A percentile compares a stretch with the other conserved stretches of the same genome.
Evolutionary conservation across 169 alveolate species (phyloP).

Genomic region (Cryptosporidium muris): DNA sequence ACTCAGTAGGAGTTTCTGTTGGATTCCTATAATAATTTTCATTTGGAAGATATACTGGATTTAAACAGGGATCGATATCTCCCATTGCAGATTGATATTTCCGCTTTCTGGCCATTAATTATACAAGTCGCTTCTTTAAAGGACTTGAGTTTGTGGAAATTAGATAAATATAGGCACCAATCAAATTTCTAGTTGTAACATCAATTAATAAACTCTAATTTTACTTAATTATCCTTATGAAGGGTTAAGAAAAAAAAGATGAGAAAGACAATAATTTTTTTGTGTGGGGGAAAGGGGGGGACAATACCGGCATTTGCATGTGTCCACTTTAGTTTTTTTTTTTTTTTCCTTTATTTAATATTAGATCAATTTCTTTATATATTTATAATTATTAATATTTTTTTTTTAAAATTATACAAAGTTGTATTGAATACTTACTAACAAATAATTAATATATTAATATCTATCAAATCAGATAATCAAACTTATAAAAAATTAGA

Average conservation of each 20-base stretch:
- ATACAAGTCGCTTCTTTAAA: not conserved
- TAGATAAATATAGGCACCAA: not conserved
- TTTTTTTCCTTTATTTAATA: too few species aligned
- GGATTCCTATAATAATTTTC: conserved; percentile 63
- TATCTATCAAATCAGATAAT: too few species aligned
- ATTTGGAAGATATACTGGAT: conserved; percentile 45
- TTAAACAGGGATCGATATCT: conserved; percentile 24
- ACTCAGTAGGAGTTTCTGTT: conserved; percentile 55
- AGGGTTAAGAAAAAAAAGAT: not conserved
- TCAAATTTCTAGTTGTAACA: not conserved
- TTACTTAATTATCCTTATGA: too few species aligned
- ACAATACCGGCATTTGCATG: conserved; percentile 71
- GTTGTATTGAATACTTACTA: too few species aligned
- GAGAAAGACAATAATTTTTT: not conserved
- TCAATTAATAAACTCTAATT: too few species aligned
- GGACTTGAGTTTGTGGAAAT: not conserved
- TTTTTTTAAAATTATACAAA: too few species aligned
- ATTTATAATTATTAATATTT: too few species aligned
- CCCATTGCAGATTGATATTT: conserved; percentile 43
- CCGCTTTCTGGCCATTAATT: conserved; percentile 53
- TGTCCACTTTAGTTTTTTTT: conserved; percentile 48
- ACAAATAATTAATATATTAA: too few species aligned
- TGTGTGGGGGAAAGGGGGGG: conserved; percentile 19
- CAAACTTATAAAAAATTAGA: too few species aligned
- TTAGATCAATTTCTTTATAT: too few species aligned